Evolutionary conservation across 1,284 basidiomycete genomes (phyloP).

Genomic region (Cryptococcus jaspeensis): DNA sequence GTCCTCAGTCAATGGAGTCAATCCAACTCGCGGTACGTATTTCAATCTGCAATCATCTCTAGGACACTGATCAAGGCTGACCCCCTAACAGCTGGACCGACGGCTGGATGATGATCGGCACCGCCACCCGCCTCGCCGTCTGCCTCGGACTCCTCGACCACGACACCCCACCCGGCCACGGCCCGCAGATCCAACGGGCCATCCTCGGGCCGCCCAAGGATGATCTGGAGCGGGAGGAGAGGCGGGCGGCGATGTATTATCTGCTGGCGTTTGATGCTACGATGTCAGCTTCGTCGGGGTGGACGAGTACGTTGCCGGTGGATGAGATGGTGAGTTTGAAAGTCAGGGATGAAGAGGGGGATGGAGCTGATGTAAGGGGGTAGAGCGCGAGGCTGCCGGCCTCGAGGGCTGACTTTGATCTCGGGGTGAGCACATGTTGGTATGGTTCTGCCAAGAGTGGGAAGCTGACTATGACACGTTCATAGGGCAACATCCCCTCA

Average conservation of each 20-base stretch:
- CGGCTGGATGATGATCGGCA: slow-evolving; percentile 36
- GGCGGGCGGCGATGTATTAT: slow-evolving; percentile 28
- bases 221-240: slow-evolving; percentile 40
- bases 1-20: slow-evolving; percentile 28
- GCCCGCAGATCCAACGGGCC: slow-evolving; percentile 9
- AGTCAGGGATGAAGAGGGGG: too few species aligned
- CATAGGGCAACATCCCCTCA: slow-evolving; percentile 23
- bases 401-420: slow-evolving; percentile 24
- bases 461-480: background rate
- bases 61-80: too few species aligned
- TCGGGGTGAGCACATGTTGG: slow-evolving; percentile 17
- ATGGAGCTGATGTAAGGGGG: background rate
- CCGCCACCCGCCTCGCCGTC: slow-evolving; percentile 19
- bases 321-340: slow-evolving; percentile 41
- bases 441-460: background rate
- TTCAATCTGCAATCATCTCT: too few species aligned
- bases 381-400: slow-evolving; percentile 31
- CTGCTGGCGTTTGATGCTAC: slow-evolving; percentile 22
- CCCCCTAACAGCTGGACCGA: too few species aligned
- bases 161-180: slow-evolving; percentile 1
- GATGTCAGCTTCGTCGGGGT: slow-evolving; percentile 30
- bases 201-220: slow-evolving; percentile 24
- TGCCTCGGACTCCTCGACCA: slow-evolving; percentile 32
- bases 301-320: slow-evolving; percentile 25
- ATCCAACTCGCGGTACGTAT: slow-evolving; percentile 24